These are phyloP conservation scores for Closterium sp. DNA, from an alignment of 139 green algal species.

Conservation along the genomic window DNA sequence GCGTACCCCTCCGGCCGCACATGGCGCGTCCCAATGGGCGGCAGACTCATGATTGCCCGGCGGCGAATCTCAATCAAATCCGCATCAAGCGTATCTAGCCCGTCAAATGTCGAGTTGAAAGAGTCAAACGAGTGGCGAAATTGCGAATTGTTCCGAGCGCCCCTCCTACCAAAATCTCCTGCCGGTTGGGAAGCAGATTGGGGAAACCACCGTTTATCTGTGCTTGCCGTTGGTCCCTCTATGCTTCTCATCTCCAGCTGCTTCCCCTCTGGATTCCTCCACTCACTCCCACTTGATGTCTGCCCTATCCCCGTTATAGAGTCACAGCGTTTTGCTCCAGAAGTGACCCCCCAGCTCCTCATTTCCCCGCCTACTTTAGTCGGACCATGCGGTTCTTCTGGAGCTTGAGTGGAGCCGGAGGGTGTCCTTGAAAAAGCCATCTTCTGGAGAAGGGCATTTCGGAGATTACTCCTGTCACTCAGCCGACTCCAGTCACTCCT, in stretches of 20 bases:
- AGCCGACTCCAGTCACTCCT: not conserved
- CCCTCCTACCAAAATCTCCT: not conserved
- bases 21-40: not conserved
- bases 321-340: not conserved
- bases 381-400: not conserved
- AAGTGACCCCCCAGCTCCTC: not conserved
- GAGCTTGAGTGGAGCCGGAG: not conserved
- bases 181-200: not conserved
- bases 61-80: not conserved
- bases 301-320: not conserved
- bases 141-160: not conserved
- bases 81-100: not conserved
- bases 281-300: not conserved
- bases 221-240: too few species aligned
- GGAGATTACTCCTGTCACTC: not conserved
- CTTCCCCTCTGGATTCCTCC: not conserved
- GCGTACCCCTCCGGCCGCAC: not conserved
- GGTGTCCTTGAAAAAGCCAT: not conserved
- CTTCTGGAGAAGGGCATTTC: not conserved
- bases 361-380: not conserved
- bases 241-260: not conserved
- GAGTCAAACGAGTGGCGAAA: not conserved
- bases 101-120: not conserved
- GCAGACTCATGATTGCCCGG: not conserved
- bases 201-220: not conserved